Evolutionary conservation across 148 eudicot genomes (phyloP).

Genomic region (Pharnaceum exiguum): DNA sequence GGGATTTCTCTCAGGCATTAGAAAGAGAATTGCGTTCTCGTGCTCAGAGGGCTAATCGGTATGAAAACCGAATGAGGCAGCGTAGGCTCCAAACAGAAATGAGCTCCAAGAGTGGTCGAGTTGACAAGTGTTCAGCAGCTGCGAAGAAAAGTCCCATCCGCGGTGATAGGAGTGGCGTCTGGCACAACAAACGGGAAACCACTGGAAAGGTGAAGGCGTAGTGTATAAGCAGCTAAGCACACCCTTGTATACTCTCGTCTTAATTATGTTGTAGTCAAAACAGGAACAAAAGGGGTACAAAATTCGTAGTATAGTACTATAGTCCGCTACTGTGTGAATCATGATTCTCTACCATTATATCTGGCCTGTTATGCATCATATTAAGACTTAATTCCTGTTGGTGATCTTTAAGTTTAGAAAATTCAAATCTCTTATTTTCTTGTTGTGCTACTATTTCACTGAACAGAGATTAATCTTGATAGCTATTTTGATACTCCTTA

Average conservation of each 20-base stretch:
- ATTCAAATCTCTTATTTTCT: neutral
- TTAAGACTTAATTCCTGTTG: neutral
- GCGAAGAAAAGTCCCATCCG: conserved; percentile 66
- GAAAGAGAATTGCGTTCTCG: conserved; percentile 61
- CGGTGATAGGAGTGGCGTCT: conserved; percentile 53
- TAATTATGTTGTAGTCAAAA: conserved; percentile 12
- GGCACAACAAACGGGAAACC: conserved; percentile 63
- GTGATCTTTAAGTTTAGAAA: neutral
- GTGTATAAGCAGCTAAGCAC: neutral
- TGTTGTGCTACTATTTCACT: no score
- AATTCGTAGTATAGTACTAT: conserved; percentile 16
- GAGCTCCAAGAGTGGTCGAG: conserved; percentile 43
- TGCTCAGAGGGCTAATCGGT: conserved; percentile 51
- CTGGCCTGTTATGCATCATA: conserved; percentile 17
- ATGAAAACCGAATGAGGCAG: conserved; percentile 88
- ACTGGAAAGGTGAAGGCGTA: conserved; percentile 75
- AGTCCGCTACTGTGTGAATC: conserved; percentile 8
- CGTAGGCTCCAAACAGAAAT: conserved; percentile 66
- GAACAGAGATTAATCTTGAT: no score
- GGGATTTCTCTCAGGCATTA: conserved; percentile 92
- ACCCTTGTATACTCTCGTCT: neutral
- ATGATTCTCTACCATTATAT: neutral
- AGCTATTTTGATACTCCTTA: no score
- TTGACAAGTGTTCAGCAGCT: conserved; percentile 64
- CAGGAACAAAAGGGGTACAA: neutral